Evolutionary conservation across 1,284 basidiomycete species (phyloP), one percentile per base, ranked within the genome.

Genomic region (Ganoderma meredithae): DNA sequence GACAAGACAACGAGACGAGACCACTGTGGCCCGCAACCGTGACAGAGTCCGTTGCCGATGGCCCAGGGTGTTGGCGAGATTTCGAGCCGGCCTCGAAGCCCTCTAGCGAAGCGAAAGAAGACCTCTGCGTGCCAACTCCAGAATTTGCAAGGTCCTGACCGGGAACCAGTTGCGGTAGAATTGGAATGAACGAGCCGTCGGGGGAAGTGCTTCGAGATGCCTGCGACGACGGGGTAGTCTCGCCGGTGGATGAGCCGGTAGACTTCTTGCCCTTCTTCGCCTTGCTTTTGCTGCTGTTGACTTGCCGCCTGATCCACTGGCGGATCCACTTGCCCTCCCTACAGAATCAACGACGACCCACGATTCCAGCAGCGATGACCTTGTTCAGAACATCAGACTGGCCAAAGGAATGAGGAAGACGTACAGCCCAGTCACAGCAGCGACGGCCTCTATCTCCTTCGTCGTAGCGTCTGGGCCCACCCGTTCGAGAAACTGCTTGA

Each of bases 281-380:
- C 65, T 59, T 62, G 52, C 56, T 41, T 33, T 43, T 56, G 8
- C 12, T 22, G 7, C 44, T 15, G 22, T n/a, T 31, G 43, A 67
- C 69, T 52, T 73, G 69, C 33, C 73, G 53, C 53, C 62, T 59
- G 60, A 76, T 62, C 75, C 75, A 76, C 47, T 73, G 72, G 10
- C 71, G 67, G 47, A 76, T 72, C 75, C 75, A 76, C 61, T 64
- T 72, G 27, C 71, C 66, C 15, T 68, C 59, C 12, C 75, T 76
- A 64, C 10, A 25, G 4, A 12, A n/a, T 19, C n/a, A n/a, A 47
- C 19, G 36, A 36, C 36, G 36, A 36, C 40, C 60, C 56, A 17
- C 22, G 9, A n/a, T 17, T 10, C 17, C 33, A 40, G 41, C 41
- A 61, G 10, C 25, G 22, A 15, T 25, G 53, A 41, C 19, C 19